Evolutionary conservation across 2,329 filamentous ascomycete species (phyloP).

Genomic region (Ophiostoma populinum): DNA sequence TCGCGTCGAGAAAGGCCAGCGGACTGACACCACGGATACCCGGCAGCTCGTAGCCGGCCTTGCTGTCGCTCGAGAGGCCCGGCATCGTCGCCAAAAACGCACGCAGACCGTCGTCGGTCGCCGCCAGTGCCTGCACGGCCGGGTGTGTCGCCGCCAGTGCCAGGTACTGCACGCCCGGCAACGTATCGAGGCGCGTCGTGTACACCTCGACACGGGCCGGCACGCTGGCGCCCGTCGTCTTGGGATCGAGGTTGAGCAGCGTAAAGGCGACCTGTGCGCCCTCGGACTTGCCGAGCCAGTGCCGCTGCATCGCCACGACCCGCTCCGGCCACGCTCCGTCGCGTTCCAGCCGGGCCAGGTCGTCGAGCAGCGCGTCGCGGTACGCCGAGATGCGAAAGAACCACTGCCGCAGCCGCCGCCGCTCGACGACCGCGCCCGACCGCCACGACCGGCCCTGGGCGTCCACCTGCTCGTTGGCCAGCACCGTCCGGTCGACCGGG

Average conservation of each 20-base stretch:
- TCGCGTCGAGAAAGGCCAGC: slow-evolving; percentile 35
- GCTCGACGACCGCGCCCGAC: slow-evolving; percentile 70
- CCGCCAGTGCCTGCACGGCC: slow-evolving; percentile 43
- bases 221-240: no score
- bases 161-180: slow-evolving; percentile 76
- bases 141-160: slow-evolving; percentile 61
- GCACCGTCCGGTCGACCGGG: slow-evolving; percentile 71
- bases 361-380: slow-evolving; percentile 52
- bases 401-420: slow-evolving; percentile 69
- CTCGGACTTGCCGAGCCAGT: slow-evolving; percentile 71
- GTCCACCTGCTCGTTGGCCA: slow-evolving; percentile 91
- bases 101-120: slow-evolving; percentile 41
- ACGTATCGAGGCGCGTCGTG: slow-evolving; percentile 70
- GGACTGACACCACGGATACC: slow-evolving; percentile 48
- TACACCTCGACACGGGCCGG: slow-evolving; percentile 49
- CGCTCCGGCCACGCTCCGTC: slow-evolving; percentile 62
- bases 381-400: slow-evolving; percentile 74
- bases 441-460: slow-evolving; percentile 73
- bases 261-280: slow-evolving; percentile 59
- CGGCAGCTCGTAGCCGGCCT: slow-evolving; percentile 50
- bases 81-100: slow-evolving; percentile 49
- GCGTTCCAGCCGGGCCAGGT: slow-evolving; percentile 47
- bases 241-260: slow-evolving; percentile 29
- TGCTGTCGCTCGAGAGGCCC: slow-evolving; percentile 35
- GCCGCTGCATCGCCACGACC: slow-evolving; percentile 66